Conservation (phyloP, 2,329 filamentous ascomycete species). For the Neopestalotiopsis clavispora region DNA sequence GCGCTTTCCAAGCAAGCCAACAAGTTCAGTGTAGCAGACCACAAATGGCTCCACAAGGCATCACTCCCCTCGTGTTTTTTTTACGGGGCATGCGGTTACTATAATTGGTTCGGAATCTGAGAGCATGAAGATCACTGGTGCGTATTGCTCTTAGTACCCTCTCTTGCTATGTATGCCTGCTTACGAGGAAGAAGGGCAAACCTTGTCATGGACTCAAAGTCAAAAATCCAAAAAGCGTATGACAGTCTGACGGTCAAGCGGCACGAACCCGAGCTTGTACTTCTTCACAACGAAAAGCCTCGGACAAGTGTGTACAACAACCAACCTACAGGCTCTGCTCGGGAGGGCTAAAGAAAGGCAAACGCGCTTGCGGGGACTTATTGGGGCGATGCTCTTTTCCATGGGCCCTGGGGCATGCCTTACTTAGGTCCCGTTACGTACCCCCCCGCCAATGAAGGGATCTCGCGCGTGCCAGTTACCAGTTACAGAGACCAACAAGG, state of each 20-base stretch:
- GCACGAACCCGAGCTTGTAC: too few relatives aligned
- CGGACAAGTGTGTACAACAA: background rate
- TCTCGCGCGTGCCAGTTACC: background rate
- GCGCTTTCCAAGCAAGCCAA: background rate
- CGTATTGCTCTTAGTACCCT: background rate
- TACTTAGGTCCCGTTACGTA: too few relatives aligned
- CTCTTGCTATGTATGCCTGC: background rate
- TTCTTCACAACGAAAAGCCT: background rate
- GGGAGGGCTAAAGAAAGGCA: slow-evolving; percentile 14
- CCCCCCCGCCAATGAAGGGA: background rate
- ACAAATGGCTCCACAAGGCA: slow-evolving; percentile 3
- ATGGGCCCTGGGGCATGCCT: background rate
- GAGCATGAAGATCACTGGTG: slow-evolving; percentile 12
- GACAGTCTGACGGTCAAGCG: background rate
- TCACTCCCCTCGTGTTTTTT: background rate
- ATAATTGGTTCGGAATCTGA: slow-evolving; percentile 9
- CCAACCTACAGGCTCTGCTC: background rate
- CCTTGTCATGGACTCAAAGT: slow-evolving; percentile 6
- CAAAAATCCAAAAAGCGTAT: slow-evolving; percentile 3
- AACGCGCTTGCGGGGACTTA: slow-evolving; percentile 2
- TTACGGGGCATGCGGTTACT: background rate
- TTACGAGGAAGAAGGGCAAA: background rate
- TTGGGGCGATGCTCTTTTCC: slow-evolving; percentile 12
- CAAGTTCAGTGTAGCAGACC: background rate
- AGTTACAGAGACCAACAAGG: background rate